A percentile compares a stretch with the other conserved stretches of the same genome.
Conservation (phyloP, 2,329 filamentous ascomycete genomes). For the Ceratocystis cacaofunesta region DNA sequence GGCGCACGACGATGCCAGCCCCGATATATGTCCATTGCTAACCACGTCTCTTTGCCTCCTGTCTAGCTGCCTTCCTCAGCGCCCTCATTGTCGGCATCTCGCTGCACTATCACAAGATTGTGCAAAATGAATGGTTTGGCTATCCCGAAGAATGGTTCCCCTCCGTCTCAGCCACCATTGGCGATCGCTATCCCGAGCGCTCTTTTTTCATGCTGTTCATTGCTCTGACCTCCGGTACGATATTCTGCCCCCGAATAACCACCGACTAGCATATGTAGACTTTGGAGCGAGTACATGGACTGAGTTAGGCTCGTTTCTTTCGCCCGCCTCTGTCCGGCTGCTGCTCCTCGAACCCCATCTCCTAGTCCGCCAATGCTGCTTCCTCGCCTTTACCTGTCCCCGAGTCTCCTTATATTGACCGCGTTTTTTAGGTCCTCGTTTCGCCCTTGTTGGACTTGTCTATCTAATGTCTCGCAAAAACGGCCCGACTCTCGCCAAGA, state of each 20-base stretch:
- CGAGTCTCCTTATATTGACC: background rate
- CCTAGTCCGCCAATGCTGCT: background rate
- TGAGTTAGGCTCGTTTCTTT: background rate
- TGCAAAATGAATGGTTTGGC: slow-evolving; percentile 90
- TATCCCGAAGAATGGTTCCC: slow-evolving; percentile 95
- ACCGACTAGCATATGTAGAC: background rate
- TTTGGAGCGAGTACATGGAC: background rate
- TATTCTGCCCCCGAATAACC: background rate
- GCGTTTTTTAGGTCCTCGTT: slow-evolving; percentile 54
- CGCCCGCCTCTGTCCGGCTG: background rate
- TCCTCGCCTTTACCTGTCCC: background rate
- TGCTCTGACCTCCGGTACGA: slow-evolving; percentile 73
- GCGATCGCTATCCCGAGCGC: slow-evolving; percentile 89
- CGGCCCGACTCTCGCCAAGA: slow-evolving; percentile 61
- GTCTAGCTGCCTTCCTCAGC: slow-evolving; percentile 64
- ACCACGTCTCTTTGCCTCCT: background rate
- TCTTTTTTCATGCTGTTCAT: slow-evolving; percentile 97
- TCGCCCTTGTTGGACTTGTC: slow-evolving; percentile 80
- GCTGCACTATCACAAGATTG: slow-evolving; percentile 92
- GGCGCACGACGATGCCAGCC: background rate
- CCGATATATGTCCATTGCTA: background rate
- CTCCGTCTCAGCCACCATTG: slow-evolving; percentile 90
- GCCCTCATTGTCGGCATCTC: slow-evolving; percentile 66
- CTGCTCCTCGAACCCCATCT: background rate
- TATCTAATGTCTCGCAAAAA: slow-evolving; percentile 74